Evolutionary conservation across 2,329 filamentous ascomycete species (phyloP).

Genomic region (Hymenoscyphus infarciens): DNA sequence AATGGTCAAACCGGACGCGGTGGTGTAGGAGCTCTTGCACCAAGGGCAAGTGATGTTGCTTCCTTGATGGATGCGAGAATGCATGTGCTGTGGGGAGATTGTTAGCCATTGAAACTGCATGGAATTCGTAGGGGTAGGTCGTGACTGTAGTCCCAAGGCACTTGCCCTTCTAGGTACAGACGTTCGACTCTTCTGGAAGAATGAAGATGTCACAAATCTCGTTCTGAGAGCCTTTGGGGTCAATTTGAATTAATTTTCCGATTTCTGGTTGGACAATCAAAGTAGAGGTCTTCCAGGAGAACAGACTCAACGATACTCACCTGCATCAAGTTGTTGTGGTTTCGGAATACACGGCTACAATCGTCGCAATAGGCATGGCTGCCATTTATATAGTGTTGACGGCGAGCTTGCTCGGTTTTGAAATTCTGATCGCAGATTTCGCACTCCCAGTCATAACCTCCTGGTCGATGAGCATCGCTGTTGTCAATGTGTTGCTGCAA

Average conservation of each 20-base stretch:
- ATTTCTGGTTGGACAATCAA: background rate
- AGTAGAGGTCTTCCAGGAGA: no score
- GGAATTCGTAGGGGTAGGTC: background rate
- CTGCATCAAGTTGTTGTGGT: conserved; percentile 26
- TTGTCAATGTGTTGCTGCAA: conserved; percentile 23
- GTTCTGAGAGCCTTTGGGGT: no score
- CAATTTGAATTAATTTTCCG: background rate
- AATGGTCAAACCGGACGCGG: conserved; percentile 58
- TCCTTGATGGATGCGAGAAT: conserved; percentile 48
- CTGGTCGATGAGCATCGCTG: conserved; percentile 15
- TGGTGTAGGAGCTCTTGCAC: conserved; percentile 45
- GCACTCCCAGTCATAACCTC: conserved; percentile 22
- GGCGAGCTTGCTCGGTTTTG: conserved; percentile 15
- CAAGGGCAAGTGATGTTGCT: conserved; percentile 50
- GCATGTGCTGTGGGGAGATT: conserved; percentile 46
- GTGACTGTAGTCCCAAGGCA: no score
- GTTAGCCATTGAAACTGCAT: background rate
- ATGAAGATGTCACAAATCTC: no score
- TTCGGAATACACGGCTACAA: conserved; percentile 26
- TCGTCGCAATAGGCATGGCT: conserved; percentile 24
- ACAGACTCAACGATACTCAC: conserved; percentile 12
- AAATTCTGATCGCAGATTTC: conserved; percentile 20
- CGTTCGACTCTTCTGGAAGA: no score
- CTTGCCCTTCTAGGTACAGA: no score
- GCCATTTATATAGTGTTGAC: conserved; percentile 22